These are phyloP conservation scores for Acacia acuminata DNA, from an alignment of 306 rosid species.

Conservation along the genomic window DNA sequence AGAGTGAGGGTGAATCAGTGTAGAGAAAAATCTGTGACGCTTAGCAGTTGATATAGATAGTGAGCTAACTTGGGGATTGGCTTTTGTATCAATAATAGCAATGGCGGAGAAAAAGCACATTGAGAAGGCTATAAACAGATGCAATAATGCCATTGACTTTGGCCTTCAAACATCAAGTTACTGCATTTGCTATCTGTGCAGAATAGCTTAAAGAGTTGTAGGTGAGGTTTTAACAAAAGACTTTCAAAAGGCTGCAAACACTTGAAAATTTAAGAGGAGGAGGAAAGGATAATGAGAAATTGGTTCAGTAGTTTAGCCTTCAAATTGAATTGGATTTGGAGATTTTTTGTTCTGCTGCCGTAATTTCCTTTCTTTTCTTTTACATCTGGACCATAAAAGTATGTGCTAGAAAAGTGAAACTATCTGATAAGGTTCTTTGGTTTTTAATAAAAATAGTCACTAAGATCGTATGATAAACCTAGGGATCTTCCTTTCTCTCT, in stretches of 20 bases:
- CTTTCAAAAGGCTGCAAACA: conserved; percentile 12
- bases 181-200: not conserved
- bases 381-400: not conserved
- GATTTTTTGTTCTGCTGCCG: not conserved
- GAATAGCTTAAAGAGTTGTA: conserved; percentile 3
- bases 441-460: not conserved
- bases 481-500: not conserved
- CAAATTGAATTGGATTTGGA: not conserved
- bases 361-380: not conserved
- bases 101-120: conserved; percentile 33
- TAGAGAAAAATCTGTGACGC: conserved; percentile 37
- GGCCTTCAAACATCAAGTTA: conserved; percentile 18
- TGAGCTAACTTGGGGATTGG: not conserved
- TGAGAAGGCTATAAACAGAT: conserved; percentile 31
- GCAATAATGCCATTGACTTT: conserved; percentile 27
- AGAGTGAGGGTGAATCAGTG: conserved; percentile 33
- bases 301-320: not conserved
- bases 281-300: not conserved
- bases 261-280: not conserved
- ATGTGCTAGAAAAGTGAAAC: not conserved
- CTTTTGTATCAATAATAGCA: not conserved
- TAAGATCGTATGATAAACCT: not conserved
- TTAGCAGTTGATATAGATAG: conserved; percentile 21
- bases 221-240: conserved; percentile 8
- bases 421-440: not conserved